Evolutionary conservation across 192 early-diverging fungal genomes (phyloP), one percentile per base, ranked within the genome.

Genomic region (Rhizoclosmatium sp.): DNA sequence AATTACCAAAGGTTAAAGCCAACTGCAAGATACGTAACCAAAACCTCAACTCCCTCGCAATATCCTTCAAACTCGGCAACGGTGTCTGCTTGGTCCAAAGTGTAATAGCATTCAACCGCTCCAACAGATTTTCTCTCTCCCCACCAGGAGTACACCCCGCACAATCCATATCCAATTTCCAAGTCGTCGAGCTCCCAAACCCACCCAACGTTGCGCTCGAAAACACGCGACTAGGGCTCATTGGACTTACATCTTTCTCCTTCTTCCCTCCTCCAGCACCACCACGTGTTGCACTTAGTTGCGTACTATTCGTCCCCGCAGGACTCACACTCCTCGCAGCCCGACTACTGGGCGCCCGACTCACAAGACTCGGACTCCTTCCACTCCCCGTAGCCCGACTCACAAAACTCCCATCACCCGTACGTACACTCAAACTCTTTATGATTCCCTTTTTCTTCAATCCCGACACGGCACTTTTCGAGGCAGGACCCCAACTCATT

Each of bases 21-120:
- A 80, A 65, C 23, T 80, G 78, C 10, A 47, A 19, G 9, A 71
- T 19, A 31, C 78, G 40, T n/a, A 80, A 73, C 14, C 59, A 49
- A 40, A 64, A 73, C 31, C 78, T 61, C 46, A 23, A 80, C 47
- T 80, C 78, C 46, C 44, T 42, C 9, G n/a, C 23, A 7, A 70
- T 80, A 7, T 71, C n/a, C 31, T 73, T 9, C 14, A 71, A 46
- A 47, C 19, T 46, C 47, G 78, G 78, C 2, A 80, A 69, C 3
- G 78, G 69, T 41, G 67, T 73, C 42, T 80, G 78, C 64, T 73
- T 72, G 16, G 78, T 80, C 59, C 69, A 80, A 1, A 80, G 51
- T 10, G 23, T 80, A 12, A 80, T 67, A 41, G n/a, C 16, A 3
- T 59, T 45, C 44, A 75, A 23, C 45, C 72, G 56, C 1, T 62